Evolutionary conservation across 1,284 basidiomycete species (phyloP).

Genomic region (Trichosporon sp.): DNA sequence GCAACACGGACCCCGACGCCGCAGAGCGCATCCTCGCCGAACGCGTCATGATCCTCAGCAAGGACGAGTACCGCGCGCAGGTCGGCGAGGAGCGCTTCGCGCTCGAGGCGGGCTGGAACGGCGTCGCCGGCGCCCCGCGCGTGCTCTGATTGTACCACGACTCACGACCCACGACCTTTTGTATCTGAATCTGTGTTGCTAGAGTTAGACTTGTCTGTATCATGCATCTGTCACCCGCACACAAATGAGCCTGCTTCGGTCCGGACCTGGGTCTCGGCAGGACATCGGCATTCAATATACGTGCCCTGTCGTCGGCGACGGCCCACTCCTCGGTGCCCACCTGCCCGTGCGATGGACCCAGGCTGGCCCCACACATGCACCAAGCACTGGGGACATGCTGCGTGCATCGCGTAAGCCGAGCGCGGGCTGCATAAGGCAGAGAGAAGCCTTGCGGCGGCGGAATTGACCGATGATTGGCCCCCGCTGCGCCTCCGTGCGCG

Average conservation of each 20-base stretch:
- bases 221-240: not conserved
- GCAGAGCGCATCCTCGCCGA: not conserved
- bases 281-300: too few relatives aligned
- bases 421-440: too few relatives aligned
- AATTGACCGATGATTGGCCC: not conserved
- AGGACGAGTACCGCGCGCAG: not conserved
- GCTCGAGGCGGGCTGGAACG: not conserved
- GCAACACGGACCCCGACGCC: not conserved
- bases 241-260: too few relatives aligned
- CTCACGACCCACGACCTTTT: too few relatives aligned
- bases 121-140: not conserved
- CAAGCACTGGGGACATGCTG: not conserved
- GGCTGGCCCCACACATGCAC: too few relatives aligned
- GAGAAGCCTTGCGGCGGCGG: not conserved
- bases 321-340: too few relatives aligned
- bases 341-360: too few relatives aligned
- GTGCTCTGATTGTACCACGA: not conserved
- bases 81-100: not conserved
- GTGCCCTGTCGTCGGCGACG: too few relatives aligned
- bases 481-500: not conserved
- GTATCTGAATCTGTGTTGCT: not conserved
- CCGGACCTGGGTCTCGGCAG: too few relatives aligned
- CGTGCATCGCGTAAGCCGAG: not conserved
- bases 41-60: not conserved
- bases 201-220: not conserved